phyloP scores from a whole-genome alignment of 2,329 filamentous ascomycete genomes.

The Xylaria sp. region DNA sequence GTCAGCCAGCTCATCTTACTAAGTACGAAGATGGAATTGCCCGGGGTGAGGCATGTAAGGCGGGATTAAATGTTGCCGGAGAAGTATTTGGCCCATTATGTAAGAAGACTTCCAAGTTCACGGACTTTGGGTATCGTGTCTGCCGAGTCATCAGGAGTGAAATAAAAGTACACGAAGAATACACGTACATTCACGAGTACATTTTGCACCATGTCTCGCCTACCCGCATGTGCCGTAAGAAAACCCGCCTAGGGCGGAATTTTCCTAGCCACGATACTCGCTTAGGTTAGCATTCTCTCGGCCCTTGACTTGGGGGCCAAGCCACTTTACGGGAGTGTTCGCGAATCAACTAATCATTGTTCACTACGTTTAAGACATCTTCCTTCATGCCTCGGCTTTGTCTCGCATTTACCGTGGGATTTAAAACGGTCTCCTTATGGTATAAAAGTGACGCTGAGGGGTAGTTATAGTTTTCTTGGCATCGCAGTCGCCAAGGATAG shows the following conservation, averaged over 20 bases:
- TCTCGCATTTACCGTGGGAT: too few species aligned
- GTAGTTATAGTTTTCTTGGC: too few species aligned
- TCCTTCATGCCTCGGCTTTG: too few species aligned
- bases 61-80: not conserved
- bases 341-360: too few species aligned
- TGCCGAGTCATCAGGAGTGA: not conserved
- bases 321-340: not conserved
- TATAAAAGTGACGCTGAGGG: too few species aligned
- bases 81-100: not conserved
- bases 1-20: not conserved
- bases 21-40: not conserved
- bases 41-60: not conserved
- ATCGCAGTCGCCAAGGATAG: too few species aligned
- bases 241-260: not conserved
- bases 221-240: not conserved
- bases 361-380: too few species aligned
- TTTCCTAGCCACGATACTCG: too few species aligned
- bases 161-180: not conserved
- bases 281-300: too few species aligned
- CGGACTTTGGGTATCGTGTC: not conserved
- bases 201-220: not conserved
- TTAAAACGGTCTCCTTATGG: too few species aligned
- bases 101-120: not conserved
- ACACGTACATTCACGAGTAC: not conserved
- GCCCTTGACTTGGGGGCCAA: not conserved